Conservation (phyloP, 2,329 filamentous ascomycete species). For the Aspergillus sclerotialis region DNA sequence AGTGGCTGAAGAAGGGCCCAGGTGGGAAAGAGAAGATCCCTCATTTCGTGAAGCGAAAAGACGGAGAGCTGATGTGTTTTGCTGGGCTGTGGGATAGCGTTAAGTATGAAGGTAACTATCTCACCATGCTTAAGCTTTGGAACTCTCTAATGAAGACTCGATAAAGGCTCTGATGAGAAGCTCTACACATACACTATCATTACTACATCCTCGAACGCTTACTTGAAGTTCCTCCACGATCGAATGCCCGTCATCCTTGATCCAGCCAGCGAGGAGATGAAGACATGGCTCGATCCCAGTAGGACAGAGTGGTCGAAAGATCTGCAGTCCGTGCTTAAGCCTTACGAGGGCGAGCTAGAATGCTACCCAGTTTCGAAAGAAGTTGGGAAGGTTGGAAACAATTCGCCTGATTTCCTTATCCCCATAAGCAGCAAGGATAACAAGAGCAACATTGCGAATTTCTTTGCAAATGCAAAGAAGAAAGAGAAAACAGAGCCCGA, state of each 20-base stretch:
- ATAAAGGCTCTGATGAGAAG: conserved; percentile 55
- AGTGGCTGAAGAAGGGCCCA: conserved; percentile 77
- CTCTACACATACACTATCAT: conserved; percentile 89
- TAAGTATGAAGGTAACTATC: conserved; percentile 59
- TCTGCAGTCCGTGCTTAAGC: conserved; percentile 70
- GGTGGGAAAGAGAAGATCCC: conserved; percentile 73
- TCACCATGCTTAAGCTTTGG: neutral
- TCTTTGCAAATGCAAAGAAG: conserved; percentile 61
- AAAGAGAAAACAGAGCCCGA: conserved; percentile 22
- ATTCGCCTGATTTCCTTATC: conserved; percentile 74
- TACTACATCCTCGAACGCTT: conserved; percentile 77
- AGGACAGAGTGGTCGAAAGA: conserved; percentile 68
- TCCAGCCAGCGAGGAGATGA: conserved; percentile 62
- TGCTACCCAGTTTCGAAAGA: conserved; percentile 81
- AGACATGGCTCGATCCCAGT: conserved; percentile 70
- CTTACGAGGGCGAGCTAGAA: conserved; percentile 71
- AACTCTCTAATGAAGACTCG: neutral
- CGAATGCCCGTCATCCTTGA: conserved; percentile 94
- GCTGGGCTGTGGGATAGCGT: conserved; percentile 91
- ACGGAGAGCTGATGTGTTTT: conserved; percentile 78
- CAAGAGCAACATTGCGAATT: conserved; percentile 89
- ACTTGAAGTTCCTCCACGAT: conserved; percentile 81
- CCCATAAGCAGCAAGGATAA: conserved; percentile 80
- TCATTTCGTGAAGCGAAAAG: conserved; percentile 73
- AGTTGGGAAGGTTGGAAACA: conserved; percentile 90